Conservation (phyloP, 768 basidiomycete genomes). For the Mycena vitilis region DNA sequence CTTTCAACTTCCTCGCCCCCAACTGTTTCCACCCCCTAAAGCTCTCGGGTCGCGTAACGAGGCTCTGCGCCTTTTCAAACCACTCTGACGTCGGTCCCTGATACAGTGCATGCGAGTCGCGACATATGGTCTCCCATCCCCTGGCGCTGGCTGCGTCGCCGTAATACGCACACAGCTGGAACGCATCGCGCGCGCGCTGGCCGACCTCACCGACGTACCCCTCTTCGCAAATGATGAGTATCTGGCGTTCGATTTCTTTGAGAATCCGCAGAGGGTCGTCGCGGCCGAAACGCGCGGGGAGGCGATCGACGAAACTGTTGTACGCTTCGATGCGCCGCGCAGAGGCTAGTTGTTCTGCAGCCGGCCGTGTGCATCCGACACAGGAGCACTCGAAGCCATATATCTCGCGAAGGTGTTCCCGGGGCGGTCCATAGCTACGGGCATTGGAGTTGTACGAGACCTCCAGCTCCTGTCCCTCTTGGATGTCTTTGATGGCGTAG, state of each 20-base stretch:
- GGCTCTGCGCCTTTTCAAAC: conserved; percentile 3
- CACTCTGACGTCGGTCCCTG: not conserved
- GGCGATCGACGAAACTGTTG: conserved; percentile 5
- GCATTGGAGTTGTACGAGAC: conserved; percentile 22
- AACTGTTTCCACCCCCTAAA: conserved; percentile 13
- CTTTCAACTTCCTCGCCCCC: conserved; percentile 20
- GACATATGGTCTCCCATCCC: conserved; percentile 20
- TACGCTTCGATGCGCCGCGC: conserved; percentile 17
- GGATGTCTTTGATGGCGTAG: conserved; percentile 25
- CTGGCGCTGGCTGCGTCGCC: conserved; percentile 22
- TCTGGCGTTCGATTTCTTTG: conserved; percentile 12
- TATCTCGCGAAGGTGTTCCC: not conserved
- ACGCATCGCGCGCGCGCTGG: conserved; percentile 23
- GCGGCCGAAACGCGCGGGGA: conserved; percentile 11
- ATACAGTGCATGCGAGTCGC: conserved; percentile 10
- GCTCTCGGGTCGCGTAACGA: conserved; percentile 10
- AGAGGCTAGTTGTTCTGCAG: conserved; percentile 4
- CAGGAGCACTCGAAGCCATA: conserved; percentile 22
- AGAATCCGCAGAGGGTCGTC: conserved; percentile 16
- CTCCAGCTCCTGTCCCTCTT: conserved; percentile 26
- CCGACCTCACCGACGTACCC: conserved; percentile 16
- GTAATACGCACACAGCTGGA: conserved; percentile 25
- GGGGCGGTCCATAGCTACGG: not conserved
- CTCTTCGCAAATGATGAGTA: conserved; percentile 19
- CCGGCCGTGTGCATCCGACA: conserved; percentile 19